Evolutionary conservation across 169 alveolate genomes (phyloP), one percentile per base, ranked within the genome.

Genomic region (Theileria sp.): DNA sequence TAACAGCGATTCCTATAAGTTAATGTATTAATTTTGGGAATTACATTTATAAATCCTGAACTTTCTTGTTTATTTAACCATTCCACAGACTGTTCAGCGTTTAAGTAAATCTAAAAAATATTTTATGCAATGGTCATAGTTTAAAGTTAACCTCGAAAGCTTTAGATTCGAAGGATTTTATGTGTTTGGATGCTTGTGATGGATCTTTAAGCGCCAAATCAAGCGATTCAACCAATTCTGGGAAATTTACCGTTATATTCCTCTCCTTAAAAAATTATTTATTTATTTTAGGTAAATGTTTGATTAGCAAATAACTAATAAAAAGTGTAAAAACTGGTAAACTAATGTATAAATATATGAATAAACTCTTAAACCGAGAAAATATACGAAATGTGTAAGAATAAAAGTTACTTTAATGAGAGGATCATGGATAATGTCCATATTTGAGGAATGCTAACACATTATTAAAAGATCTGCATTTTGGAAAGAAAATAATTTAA

Each of bases 1-100:
- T 49, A 73, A 23, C 61, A 44, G n/a, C 13, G 75, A 36, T 17
- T 30, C 74, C 88, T 81, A 75, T 6, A 56, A 73, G n/a, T 36
- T 15, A 28, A 17, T 28, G 25, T n/a, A 54, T 26, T 54, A 51
- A 32, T 21, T 32, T 34, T 68, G 54, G 26, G 7, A 25, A 76
- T 32, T 49, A 81, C 88, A 58, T 64, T 60, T 17, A 81, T 10
- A 26, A 61, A 49, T 15, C 67, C 83, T 0, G 21, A 61, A 21
- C 50, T 34, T 72, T 74, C 62, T 58, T 81, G 88, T 34, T 23
- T 66, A 21, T 74, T 61, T 25, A 26, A 13, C 88, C 88, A 81
- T 23, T 38, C 65, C 19, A 44, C 21, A 19, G 88, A 79, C 36
- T 72, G 44, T 44, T 74, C 88, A 9, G 82, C 66, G 49, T 69